Evolutionary conservation across 257 asterid species (phyloP), one percentile per base, ranked within the genome.

Genomic region (Fraxinus quadrangulata): DNA sequence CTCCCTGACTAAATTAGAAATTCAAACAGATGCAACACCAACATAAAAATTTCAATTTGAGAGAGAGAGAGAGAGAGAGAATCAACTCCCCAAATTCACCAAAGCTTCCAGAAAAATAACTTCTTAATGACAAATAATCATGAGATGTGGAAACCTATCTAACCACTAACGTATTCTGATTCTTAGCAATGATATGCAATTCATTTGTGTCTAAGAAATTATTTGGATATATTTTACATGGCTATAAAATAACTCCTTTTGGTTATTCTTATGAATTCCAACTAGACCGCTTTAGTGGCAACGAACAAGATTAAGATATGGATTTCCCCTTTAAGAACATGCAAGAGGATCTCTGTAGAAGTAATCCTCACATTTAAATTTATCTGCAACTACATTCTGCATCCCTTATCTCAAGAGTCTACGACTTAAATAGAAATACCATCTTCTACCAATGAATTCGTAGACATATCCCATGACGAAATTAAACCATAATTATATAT

Each of bases 91-190:
- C 39, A 39, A 61, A 2, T 26, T 13, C 36, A 54, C 61, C 33
- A 75, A 61, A 40, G 24, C 13, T 9, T 2, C 59, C 16, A 5
- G 42, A 59, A 21, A 21, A 33, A 40, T 40, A 75, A 36, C 13
- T 59, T 75, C 59, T 75, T 75, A n/a, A 75, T 21, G 39, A 40
- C 61, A 23, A 59, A 31, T 36, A 23, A 31, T 5, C 67, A n/a
- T 37, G 8, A 16, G 23, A 49, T 49, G 19, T 17, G 21, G 3
- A 0, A 49, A 1, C 61, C 61, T 49, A 49, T 49, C 61, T 49
- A 49, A 49, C 8, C 6, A 13, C 19, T 49, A 49, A 40, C 47
- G 16, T 49, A 49, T 49, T 49, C 61, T 49, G 61, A 49, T 49
- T 16, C 61, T 49, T 49, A 49, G 61, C 21, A 49, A 49, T 17